Conservation (phyloP, 2,329 filamentous ascomycete species). For the Waltergamsia citrina region DNA sequence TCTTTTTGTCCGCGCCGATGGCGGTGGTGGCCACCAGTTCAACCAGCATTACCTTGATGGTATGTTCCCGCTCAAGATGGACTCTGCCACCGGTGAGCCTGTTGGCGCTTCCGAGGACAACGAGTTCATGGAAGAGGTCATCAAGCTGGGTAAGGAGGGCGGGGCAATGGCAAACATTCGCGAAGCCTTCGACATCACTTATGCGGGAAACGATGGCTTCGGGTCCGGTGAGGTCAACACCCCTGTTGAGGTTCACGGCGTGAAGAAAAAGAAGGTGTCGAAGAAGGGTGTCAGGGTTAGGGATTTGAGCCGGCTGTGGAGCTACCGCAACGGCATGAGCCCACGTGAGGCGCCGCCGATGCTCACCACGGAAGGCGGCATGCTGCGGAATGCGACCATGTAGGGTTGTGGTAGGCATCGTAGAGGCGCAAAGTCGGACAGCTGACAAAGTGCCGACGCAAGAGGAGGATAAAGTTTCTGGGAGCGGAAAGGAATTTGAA, state of each 20-base stretch:
- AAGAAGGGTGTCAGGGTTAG: slow-evolving; percentile 37
- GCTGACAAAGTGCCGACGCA: neutral
- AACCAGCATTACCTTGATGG: slow-evolving; percentile 52
- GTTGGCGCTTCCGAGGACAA: slow-evolving; percentile 36
- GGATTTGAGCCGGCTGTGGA: slow-evolving; percentile 53
- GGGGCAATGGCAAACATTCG: slow-evolving; percentile 31
- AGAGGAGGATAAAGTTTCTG: neutral
- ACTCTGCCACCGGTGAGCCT: slow-evolving; percentile 30
- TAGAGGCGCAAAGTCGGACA: neutral
- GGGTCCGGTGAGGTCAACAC: slow-evolving; percentile 21
- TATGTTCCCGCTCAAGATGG: slow-evolving; percentile 45
- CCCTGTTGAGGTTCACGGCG: slow-evolving; percentile 28
- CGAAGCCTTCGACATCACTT: slow-evolving; percentile 38
- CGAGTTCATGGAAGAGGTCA: slow-evolving; percentile 51
- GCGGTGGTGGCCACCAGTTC: slow-evolving; percentile 47
- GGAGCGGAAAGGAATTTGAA: no score
- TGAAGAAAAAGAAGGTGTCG: slow-evolving; percentile 13
- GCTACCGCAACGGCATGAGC: slow-evolving; percentile 49
- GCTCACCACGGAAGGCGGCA: slow-evolving; percentile 22
- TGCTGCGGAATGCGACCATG: slow-evolving; percentile 28
- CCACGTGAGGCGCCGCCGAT: slow-evolving; percentile 32
- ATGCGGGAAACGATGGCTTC: slow-evolving; percentile 29
- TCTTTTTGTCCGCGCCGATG: slow-evolving; percentile 45
- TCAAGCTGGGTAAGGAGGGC: slow-evolving; percentile 34
- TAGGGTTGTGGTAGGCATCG: slow-evolving; percentile 11